Percentiles rank a stretch among this genome's conserved stretches.
Conservation (phyloP, 2,329 filamentous ascomycete genomes). For the Domatiomyces catenatus region DNA sequence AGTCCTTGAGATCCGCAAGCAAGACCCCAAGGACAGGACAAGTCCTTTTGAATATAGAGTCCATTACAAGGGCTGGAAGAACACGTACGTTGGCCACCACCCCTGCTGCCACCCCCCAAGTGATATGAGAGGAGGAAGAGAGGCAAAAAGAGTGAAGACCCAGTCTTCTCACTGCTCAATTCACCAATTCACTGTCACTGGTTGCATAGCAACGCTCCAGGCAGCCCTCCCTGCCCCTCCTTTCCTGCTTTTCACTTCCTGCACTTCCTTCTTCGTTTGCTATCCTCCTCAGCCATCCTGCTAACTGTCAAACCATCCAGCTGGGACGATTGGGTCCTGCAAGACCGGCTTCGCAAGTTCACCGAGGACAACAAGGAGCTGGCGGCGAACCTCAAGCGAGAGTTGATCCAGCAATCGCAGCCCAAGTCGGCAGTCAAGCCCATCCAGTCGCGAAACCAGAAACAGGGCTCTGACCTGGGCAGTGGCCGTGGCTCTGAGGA, state of each 20-base stretch:
- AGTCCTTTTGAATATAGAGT: constrained; percentile 76
- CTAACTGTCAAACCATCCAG: constrained; percentile 25
- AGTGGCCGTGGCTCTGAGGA: constrained; percentile 32
- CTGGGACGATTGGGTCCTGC: constrained; percentile 97
- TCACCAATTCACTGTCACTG: neutral
- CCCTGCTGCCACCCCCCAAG: neutral
- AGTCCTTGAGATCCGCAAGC: constrained; percentile 60
- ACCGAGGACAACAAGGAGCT: constrained; percentile 91
- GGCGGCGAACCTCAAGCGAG: constrained; percentile 38
- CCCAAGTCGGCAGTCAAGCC: constrained; percentile 12
- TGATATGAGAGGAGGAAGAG: neutral
- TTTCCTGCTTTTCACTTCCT: neutral
- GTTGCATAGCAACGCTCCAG: neutral
- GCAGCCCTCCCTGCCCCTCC: neutral
- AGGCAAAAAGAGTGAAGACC: neutral
- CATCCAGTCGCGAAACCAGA: constrained; percentile 18
- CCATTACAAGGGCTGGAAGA: constrained; percentile 99
- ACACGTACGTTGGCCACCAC: constrained; percentile 49
- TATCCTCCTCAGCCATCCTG: neutral
- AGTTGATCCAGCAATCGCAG: constrained; percentile 23
- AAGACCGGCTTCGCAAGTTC: constrained; percentile 85
- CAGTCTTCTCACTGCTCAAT: constrained; percentile 7
- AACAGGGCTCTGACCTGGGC: constrained; percentile 26
- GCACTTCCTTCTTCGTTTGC: neutral
- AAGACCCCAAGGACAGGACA: constrained; percentile 50